A percentile compares a stretch with the other conserved stretches of the same genome.
phyloP scores from a whole-genome alignment of 768 basidiomycete species.

The Phylloporus sp. region DNA sequence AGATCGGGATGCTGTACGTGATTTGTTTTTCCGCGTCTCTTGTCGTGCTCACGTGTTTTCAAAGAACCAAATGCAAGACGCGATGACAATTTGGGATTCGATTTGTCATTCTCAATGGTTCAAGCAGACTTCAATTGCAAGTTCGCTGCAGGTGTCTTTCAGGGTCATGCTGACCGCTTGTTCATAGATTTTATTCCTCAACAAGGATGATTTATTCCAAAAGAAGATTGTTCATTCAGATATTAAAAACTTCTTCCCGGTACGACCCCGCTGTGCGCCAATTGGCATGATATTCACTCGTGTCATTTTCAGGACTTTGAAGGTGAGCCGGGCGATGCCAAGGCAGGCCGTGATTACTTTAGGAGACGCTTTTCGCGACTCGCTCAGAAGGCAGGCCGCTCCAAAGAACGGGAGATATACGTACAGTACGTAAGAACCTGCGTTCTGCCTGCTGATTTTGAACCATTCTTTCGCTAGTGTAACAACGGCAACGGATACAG shows the following conservation, averaged over 20 bases:
- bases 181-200: conserved; percentile 83
- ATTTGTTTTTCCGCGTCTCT: neutral
- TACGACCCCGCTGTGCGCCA: conserved; percentile 30
- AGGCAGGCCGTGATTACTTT: conserved; percentile 86
- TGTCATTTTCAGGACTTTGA: conserved; percentile 66
- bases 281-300: neutral
- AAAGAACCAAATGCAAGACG: conserved; percentile 98
- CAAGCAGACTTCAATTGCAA: conserved; percentile 85
- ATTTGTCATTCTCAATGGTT: conserved; percentile 99
- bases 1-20: conserved; percentile 81
- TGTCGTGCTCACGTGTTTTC: neutral
- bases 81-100: conserved; percentile 98
- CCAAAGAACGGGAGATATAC: conserved; percentile 87
- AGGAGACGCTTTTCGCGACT: conserved; percentile 78
- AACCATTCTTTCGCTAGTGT: conserved; percentile 43
- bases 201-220: conserved; percentile 93
- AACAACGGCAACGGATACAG: conserved; percentile 90
- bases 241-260: conserved; percentile 88
- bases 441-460: conserved; percentile 7
- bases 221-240: conserved; percentile 77
- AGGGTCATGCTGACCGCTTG: conserved; percentile 1
- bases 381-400: conserved; percentile 80
- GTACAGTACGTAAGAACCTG: conserved; percentile 65
- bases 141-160: conserved; percentile 19
- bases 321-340: conserved; percentile 67